Base-by-base conservation (phyloP, 768 basidiomycete genomes). In the Rhizopogon salebrosus region DNA sequence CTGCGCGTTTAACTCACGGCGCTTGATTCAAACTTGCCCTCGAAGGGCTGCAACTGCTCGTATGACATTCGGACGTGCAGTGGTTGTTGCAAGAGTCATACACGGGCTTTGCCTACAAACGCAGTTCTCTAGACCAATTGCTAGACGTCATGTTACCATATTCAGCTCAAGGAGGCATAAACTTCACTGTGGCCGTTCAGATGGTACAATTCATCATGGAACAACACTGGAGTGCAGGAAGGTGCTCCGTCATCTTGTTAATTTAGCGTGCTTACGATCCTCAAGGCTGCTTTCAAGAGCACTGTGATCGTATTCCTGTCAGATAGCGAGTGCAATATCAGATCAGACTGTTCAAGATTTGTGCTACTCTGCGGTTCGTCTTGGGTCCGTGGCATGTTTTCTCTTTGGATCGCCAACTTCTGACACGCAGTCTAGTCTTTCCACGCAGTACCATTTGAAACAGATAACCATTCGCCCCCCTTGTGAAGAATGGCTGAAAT, bases 371-470 rank as follows among this genome's bases (percentile, higher is more conserved):
- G 72, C 81, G 0, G 55, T 77, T 18, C 64, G 68, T 20, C 73
- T 70, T 4, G 80, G 82, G 80, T 80, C 54, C 34, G 61, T 6
- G n/a, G 11, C 3, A 18, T n/a, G 4, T 18, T 4, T 31, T 14
- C 23, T n/a, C 1, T 6, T 2, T 34, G n/a, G 0, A 4, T 10
- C 37, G 20, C 46, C 52, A 35, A 57, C 3, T 3, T 22, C 46
- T 16, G 9, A 54, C n/a, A 39, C 22, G 2, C 22, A 39, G 18
- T 20, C 39, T 26, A 84, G 1, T 80, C 82, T 0, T 79, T 84
- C 59, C 83, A 84, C 41, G 62, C 82, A 0, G 77, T 85, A n/a
- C 73, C 78, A 0, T 84, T 85, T 38, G 83, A 80, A 3, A 64
- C 66, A 1, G 58, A 66, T 14, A 31, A 8, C 27, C 59, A 38